phyloP scores from a whole-genome alignment of 208 protist species.

The Vickermania ingenoplastis region DNA sequence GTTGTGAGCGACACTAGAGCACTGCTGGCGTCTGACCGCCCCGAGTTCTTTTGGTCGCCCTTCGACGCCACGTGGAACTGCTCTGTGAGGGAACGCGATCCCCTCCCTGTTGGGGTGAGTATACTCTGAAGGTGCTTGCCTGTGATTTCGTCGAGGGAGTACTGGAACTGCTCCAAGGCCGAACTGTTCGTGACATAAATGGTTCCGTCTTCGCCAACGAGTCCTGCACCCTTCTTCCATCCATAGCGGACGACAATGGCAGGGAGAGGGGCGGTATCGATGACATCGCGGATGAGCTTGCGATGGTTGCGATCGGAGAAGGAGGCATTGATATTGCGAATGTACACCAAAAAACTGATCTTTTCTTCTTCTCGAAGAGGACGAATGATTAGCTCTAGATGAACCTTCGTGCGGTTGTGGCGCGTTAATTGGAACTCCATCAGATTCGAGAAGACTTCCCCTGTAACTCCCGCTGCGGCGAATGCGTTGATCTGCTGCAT shows the following conservation, averaged over 20 bases:
- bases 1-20: not conserved
- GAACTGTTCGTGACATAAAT: constrained; percentile 9
- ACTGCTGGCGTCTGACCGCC: not conserved
- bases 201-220: constrained; percentile 1
- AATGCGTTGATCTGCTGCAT: not conserved
- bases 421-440: constrained; percentile 1
- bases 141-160: constrained; percentile 12
- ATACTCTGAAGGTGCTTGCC: constrained; percentile 25
- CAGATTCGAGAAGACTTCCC: not conserved
- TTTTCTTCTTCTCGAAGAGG: constrained; percentile 5
- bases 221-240: not conserved
- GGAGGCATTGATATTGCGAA: constrained; percentile 8
- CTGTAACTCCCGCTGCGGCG: constrained; percentile 1
- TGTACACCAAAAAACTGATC: constrained; percentile 2
- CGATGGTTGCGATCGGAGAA: constrained; percentile 1
- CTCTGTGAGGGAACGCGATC: not conserved
- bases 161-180: constrained; percentile 11
- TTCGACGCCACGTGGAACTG: constrained; percentile 1
- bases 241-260: not conserved
- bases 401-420: constrained; percentile 9
- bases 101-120: constrained; percentile 4
- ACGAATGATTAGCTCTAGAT: constrained; percentile 8
- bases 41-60: not conserved
- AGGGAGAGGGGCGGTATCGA: not conserved
- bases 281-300: not conserved